Conservation (phyloP, 805 yeast genomes). For the Metschnikowia chrysomelidarum region DNA sequence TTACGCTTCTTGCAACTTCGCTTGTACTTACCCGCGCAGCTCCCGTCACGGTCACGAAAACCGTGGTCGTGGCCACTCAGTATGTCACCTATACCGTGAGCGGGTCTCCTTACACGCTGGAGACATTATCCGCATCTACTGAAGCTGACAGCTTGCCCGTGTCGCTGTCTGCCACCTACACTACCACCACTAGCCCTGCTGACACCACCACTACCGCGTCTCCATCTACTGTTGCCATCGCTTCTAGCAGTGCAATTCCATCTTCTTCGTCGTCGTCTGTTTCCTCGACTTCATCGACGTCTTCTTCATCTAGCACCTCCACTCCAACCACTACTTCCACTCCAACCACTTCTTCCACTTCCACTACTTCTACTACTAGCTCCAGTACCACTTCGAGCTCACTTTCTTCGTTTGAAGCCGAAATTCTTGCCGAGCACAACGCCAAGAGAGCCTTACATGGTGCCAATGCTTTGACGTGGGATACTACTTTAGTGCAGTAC, state of each 20-base stretch:
- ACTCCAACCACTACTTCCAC: conserved; percentile 3
- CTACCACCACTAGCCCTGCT: conserved; percentile 3
- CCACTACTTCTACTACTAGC: conserved; percentile 5
- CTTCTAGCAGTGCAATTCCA: not conserved
- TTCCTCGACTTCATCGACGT: not conserved
- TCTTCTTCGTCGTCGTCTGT: conserved; percentile 2
- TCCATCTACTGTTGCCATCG: not conserved
- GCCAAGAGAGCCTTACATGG: conserved; percentile 36
- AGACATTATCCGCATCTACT: conserved; percentile 1
- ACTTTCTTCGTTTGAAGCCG: conserved; percentile 24
- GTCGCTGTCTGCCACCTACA: conserved; percentile 1
- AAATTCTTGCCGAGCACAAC: conserved; percentile 37
- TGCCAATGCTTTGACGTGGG: conserved; percentile 33
- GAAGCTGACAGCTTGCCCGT: not conserved
- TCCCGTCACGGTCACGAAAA: conserved; percentile 11
- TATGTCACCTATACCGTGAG: conserved; percentile 12
- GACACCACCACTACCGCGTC: conserved; percentile 1
- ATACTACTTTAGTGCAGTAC: conserved; percentile 30
- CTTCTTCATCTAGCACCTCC: not conserved
- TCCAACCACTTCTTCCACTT: conserved; percentile 5
- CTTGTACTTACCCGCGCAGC: conserved; percentile 14
- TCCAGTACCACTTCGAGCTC: conserved; percentile 7
- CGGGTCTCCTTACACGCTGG: conserved; percentile 12
- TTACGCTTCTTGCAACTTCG: conserved; percentile 9
- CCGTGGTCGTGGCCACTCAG: conserved; percentile 12